Conservation (phyloP, 345 rosid species). For the Salix udensis region DNA sequence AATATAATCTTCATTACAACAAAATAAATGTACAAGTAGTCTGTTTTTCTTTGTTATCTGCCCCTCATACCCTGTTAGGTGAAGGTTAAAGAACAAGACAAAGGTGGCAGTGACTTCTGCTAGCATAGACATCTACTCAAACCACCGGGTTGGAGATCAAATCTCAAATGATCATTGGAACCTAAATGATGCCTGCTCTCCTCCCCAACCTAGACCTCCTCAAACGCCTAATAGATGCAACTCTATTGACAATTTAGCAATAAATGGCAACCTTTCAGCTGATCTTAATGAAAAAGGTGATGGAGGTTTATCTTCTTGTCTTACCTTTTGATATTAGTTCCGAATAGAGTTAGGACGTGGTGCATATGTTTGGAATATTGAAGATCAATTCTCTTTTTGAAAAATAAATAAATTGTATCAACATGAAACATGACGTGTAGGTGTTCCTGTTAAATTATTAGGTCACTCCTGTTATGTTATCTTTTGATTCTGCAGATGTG, state of each 20-base stretch:
- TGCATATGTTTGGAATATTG: neutral
- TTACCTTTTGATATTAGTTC: neutral
- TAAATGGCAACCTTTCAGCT: neutral
- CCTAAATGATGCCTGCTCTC: constrained; percentile 15
- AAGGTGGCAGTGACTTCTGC: constrained; percentile 29
- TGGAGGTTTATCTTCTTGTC: neutral
- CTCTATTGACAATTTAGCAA: constrained; percentile 10
- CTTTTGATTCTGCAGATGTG: neutral
- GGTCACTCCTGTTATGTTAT: neutral
- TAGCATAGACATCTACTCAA: constrained; percentile 24
- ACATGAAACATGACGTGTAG: neutral
- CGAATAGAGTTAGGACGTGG: neutral
- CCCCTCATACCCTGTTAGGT: constrained; percentile 43
- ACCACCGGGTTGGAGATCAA: constrained; percentile 26
- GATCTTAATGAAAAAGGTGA: constrained; percentile 6
- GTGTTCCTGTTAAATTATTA: neutral
- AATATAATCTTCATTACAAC: constrained; percentile 8
- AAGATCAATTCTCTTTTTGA: neutral
- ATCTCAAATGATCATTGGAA: constrained; percentile 25
- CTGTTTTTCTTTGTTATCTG: constrained; percentile 22
- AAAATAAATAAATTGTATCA: too few relatives aligned
- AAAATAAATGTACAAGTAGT: constrained; percentile 3
- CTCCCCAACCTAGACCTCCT: constrained; percentile 21
- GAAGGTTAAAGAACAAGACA: constrained; percentile 51
- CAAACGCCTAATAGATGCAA: constrained; percentile 10